Evolutionary conservation across 257 asterid genomes (phyloP).

Genomic region (Apocynum venetum): DNA sequence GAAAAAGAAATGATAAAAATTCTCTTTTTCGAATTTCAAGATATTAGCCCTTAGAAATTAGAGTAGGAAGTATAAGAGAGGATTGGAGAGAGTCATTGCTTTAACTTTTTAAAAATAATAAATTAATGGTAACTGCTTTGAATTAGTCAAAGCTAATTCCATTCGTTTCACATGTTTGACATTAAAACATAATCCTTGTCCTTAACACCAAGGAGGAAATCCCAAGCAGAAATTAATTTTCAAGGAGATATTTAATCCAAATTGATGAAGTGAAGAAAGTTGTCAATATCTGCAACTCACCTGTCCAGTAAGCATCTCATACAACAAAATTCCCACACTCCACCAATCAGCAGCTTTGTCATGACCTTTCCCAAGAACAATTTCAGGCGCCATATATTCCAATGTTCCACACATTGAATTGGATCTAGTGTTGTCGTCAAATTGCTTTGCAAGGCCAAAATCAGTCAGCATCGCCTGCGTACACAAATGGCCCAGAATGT

Average conservation of each 20-base stretch:
- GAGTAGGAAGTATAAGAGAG: background rate
- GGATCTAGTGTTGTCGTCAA: constrained; percentile 55
- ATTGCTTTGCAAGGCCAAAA: constrained; percentile 78
- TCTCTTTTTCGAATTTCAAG: background rate
- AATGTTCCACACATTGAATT: constrained; percentile 81
- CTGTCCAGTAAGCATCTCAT: constrained; percentile 80
- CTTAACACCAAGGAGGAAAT: background rate
- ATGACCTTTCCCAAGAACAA: constrained; percentile 66
- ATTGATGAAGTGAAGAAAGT: background rate
- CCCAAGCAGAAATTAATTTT: background rate
- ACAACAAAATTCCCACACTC: constrained; percentile 76
- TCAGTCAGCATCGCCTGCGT: constrained; percentile 67
- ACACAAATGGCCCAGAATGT: constrained; percentile 5
- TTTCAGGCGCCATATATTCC: constrained; percentile 91
- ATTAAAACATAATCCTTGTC: background rate
- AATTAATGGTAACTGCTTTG: background rate
- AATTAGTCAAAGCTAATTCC: background rate
- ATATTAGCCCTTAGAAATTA: background rate
- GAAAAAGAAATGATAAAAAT: background rate
- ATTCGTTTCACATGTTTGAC: background rate
- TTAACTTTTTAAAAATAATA: background rate
- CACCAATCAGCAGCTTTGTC: constrained; percentile 92
- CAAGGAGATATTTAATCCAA: background rate
- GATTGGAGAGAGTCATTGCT: background rate
- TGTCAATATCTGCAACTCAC: constrained; percentile 24